Conservation (phyloP, 441 rosid genomes). For the Jatropha multifida region DNA sequence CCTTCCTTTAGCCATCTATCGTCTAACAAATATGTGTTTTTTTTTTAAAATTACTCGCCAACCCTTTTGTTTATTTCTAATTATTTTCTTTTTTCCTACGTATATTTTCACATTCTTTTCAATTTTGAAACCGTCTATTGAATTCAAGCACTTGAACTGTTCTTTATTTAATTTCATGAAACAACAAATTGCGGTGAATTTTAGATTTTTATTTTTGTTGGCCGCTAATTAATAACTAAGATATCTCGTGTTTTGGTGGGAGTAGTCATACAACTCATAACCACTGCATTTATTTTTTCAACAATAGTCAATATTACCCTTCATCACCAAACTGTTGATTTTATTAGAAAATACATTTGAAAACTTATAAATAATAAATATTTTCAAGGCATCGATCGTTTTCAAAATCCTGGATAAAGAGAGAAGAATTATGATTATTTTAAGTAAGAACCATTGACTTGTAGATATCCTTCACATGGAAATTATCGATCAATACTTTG, state of each 20-base stretch:
- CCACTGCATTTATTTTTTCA: background rate
- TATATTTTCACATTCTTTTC: too few species aligned
- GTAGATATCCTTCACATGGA: slow-evolving; percentile 40
- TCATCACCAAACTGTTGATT: too few species aligned
- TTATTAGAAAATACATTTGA: background rate
- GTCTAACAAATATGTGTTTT: too few species aligned
- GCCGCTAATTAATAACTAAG: background rate
- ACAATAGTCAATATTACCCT: background rate
- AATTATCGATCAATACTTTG: slow-evolving; percentile 22
- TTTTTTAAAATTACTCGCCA: background rate
- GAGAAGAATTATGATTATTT: slow-evolving; percentile 4
- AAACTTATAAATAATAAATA: background rate
- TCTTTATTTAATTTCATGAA: background rate
- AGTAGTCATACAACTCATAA: slow-evolving; percentile 1
- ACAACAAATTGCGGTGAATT: background rate
- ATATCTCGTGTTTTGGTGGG: background rate
- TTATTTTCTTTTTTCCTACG: too few species aligned
- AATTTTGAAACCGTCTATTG: too few species aligned
- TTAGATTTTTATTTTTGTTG: background rate
- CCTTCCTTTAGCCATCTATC: too few species aligned
- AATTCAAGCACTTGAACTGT: too few species aligned
- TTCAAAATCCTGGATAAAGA: slow-evolving; percentile 20
- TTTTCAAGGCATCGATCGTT: background rate
- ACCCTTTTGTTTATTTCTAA: background rate
- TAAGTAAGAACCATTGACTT: slow-evolving; percentile 37